phyloP scores from a whole-genome alignment of 805 yeast genomes.

The Saccharomycopsis javanensis region DNA sequence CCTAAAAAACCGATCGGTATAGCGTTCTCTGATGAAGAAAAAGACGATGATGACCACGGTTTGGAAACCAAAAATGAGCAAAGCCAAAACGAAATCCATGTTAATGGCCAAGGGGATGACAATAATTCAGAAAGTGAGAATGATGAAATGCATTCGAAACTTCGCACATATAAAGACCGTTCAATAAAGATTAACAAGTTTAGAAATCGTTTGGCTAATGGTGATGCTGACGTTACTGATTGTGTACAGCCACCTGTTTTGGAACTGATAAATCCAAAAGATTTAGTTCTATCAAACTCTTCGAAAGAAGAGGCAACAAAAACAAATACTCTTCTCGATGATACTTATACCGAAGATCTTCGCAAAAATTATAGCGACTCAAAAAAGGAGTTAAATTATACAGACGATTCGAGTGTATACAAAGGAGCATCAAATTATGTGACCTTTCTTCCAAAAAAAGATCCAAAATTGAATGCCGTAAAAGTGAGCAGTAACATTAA shows the following conservation, averaged over 20 bases:
- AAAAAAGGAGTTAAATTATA: background rate
- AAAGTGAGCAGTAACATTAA: constrained; percentile 40
- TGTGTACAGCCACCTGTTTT: background rate
- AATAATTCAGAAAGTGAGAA: too few relatives aligned
- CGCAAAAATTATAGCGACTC: background rate
- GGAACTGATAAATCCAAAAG: background rate
- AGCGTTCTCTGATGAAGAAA: background rate
- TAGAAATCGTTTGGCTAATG: too few relatives aligned
- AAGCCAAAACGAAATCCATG: too few relatives aligned
- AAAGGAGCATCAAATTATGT: constrained; percentile 25
- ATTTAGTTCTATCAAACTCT: constrained; percentile 7
- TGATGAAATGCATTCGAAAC: too few relatives aligned
- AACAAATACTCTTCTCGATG: constrained; percentile 20
- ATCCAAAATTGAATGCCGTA: constrained; percentile 30
- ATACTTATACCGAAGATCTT: constrained; percentile 19
- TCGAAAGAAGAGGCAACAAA: constrained; percentile 22
- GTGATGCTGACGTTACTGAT: constrained; percentile 8
- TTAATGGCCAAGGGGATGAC: too few relatives aligned
- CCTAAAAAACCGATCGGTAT: background rate
- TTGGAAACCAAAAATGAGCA: too few relatives aligned
- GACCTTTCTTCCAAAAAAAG: constrained; percentile 19
- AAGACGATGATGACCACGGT: background rate
- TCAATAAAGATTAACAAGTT: too few relatives aligned
- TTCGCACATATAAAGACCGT: too few relatives aligned
- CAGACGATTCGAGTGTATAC: constrained; percentile 23